Conservation (phyloP, 805 yeast species). For the Yamadazyma philogaea region DNA sequence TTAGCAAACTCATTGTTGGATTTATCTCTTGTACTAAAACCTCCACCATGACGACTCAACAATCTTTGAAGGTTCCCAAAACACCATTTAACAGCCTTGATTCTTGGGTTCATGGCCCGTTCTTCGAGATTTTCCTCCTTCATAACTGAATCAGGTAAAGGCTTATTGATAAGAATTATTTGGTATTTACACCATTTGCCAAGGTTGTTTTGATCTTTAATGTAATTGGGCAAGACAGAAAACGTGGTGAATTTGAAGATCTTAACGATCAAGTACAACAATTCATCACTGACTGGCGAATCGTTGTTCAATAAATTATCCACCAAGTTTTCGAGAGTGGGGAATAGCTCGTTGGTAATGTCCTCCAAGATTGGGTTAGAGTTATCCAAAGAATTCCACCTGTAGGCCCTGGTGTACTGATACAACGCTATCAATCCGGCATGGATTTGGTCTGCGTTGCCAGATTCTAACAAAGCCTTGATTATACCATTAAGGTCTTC, state of each 20-base stretch:
- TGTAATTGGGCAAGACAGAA: conserved; percentile 36
- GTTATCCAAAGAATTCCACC: conserved; percentile 47
- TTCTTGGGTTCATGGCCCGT: conserved; percentile 39
- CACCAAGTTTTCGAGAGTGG: conserved; percentile 32
- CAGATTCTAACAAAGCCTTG: conserved; percentile 36
- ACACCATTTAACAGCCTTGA: conserved; percentile 45
- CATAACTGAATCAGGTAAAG: conserved; percentile 33
- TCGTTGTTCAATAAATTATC: conserved; percentile 24
- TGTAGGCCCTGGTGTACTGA: conserved; percentile 40
- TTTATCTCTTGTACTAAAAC: conserved; percentile 30
- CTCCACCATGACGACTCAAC: conserved; percentile 44
- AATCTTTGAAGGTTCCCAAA: conserved; percentile 42
- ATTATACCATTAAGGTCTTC: conserved; percentile 33
- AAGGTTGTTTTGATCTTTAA: conserved; percentile 32
- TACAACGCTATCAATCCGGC: conserved; percentile 40
- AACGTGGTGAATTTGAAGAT: conserved; percentile 40
- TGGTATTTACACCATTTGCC: conserved; percentile 43
- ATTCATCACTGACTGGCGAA: conserved; percentile 24
- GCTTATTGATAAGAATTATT: conserved; percentile 36
- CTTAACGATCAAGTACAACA: conserved; percentile 40
- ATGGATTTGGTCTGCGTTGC: conserved; percentile 35
- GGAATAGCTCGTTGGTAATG: conserved; percentile 33
- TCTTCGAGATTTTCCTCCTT: conserved; percentile 29
- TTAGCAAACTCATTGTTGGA: conserved; percentile 27
- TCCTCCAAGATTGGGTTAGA: conserved; percentile 41